A percentile compares a stretch with the other conserved stretches of the same genome.
These are phyloP conservation scores for Rheum nobile DNA, from an alignment of 148 eudicot genomes.

Conservation along the genomic window DNA sequence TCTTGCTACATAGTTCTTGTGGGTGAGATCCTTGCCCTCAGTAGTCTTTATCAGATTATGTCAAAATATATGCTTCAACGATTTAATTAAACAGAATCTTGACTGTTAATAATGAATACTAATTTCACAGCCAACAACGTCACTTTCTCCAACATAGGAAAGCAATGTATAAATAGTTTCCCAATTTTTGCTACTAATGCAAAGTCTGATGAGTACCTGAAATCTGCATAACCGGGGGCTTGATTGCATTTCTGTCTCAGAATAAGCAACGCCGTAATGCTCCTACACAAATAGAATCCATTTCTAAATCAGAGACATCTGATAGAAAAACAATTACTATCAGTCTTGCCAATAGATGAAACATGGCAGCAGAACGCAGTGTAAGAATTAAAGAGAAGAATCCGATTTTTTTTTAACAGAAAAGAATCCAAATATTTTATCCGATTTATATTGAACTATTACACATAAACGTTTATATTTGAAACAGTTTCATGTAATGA, in stretches of 20 bases:
- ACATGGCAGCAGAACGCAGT: background rate
- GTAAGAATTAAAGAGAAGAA: background rate
- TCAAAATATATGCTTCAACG: background rate
- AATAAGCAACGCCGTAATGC: slow-evolving; percentile 46
- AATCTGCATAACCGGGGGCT: slow-evolving; percentile 63
- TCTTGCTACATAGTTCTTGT: too few relatives aligned
- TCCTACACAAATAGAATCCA: slow-evolving; percentile 24
- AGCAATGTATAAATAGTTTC: background rate
- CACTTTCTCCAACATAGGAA: background rate
- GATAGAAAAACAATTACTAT: background rate
- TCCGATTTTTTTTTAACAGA: background rate
- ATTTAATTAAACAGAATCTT: background rate
- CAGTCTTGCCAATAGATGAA: background rate
- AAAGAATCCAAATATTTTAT: background rate
- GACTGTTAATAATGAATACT: background rate
- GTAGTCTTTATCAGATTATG: too few relatives aligned
- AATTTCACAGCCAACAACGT: background rate
- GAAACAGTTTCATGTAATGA: background rate
- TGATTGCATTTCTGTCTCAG: slow-evolving; percentile 34
- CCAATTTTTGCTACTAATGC: background rate
- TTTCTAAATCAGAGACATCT: background rate
- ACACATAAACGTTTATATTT: background rate
- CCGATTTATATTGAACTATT: background rate
- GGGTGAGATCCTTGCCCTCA: too few relatives aligned
- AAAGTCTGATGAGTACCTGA: slow-evolving; percentile 33